These are phyloP conservation scores for Gamsiella multidivaricata DNA, from an alignment of 192 early-diverging fungal species.

Conservation along the genomic window DNA sequence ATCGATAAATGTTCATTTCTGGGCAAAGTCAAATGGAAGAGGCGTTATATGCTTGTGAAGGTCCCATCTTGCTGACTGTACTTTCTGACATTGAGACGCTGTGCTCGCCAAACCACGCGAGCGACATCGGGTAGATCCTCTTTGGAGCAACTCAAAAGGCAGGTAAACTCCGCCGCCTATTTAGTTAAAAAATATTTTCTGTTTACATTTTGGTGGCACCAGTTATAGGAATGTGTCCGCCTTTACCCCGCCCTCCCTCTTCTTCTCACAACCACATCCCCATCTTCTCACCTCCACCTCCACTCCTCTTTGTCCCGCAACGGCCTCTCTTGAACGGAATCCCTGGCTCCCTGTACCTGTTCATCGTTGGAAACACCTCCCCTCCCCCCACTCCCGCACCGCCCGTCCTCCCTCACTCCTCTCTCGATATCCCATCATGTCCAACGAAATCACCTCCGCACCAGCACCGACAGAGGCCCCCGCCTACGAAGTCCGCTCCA, in stretches of 20 bases:
- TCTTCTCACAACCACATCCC: too few relatives aligned
- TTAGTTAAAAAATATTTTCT: background rate
- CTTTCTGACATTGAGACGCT: too few relatives aligned
- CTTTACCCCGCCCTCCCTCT: constrained; percentile 2
- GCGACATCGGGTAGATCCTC: too few relatives aligned
- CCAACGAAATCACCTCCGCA: constrained; percentile 30
- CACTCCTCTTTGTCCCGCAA: background rate
- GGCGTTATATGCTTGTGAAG: too few relatives aligned
- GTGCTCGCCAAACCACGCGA: too few relatives aligned
- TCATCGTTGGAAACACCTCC: background rate
- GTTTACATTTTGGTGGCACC: background rate
- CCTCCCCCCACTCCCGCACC: background rate
- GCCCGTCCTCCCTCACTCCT: background rate
- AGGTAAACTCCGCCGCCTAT: too few relatives aligned
- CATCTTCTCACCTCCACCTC: background rate
- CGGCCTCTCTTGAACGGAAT: background rate
- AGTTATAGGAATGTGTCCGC: background rate
- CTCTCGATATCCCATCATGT: background rate
- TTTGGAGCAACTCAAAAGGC: too few relatives aligned
- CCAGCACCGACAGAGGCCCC: constrained; percentile 20
- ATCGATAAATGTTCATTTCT: too few relatives aligned
- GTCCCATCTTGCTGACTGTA: too few relatives aligned
- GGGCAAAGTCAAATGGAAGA: too few relatives aligned
- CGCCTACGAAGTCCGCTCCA: constrained; percentile 24
- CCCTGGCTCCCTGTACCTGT: background rate